Evolutionary conservation across 2,329 filamentous ascomycete species (phyloP).

Genomic region (Trichoderma semiorbis): DNA sequence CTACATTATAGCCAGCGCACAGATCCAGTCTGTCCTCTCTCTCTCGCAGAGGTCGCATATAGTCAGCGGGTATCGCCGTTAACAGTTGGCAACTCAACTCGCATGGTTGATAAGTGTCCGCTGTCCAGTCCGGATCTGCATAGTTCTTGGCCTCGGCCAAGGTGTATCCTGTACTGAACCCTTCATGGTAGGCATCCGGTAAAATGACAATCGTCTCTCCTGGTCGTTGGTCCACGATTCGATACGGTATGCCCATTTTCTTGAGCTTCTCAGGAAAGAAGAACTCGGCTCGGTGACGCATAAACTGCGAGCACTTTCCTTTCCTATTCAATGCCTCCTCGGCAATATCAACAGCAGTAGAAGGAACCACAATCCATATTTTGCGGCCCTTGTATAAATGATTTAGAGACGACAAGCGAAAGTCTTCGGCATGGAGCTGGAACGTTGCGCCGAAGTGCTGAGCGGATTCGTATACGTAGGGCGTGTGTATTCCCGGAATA

Average conservation of each 20-base stretch:
- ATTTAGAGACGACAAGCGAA: slow-evolving; percentile 37
- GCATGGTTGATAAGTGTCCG: slow-evolving; percentile 36
- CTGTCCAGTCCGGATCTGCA: slow-evolving; percentile 36
- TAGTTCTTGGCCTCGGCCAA: slow-evolving; percentile 41
- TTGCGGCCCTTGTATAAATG: slow-evolving; percentile 40
- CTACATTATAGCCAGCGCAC: slow-evolving; percentile 28
- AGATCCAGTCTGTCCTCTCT: slow-evolving; percentile 35
- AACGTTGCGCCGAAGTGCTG: slow-evolving; percentile 39
- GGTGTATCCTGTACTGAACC: slow-evolving; percentile 41
- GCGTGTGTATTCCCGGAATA: slow-evolving; percentile 40
- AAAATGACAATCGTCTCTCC: slow-evolving; percentile 40
- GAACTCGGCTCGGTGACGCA: slow-evolving; percentile 41
- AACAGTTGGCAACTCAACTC: slow-evolving; percentile 31
- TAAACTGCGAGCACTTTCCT: slow-evolving; percentile 37
- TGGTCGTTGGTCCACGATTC: slow-evolving; percentile 38
- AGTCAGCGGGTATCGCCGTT: slow-evolving; percentile 36
- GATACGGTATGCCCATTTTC: slow-evolving; percentile 37
- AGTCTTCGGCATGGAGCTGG: slow-evolving; percentile 41
- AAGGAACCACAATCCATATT: slow-evolving; percentile 39
- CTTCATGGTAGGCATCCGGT: slow-evolving; percentile 40
- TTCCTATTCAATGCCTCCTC: slow-evolving; percentile 34
- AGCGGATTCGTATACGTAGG: slow-evolving; percentile 40
- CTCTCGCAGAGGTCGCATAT: slow-evolving; percentile 31
- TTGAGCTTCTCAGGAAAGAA: slow-evolving; percentile 39
- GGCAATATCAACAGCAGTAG: slow-evolving; percentile 34